phyloP scores from a whole-genome alignment of 805 yeast genomes.

The Suhomyces prunicola region DNA sequence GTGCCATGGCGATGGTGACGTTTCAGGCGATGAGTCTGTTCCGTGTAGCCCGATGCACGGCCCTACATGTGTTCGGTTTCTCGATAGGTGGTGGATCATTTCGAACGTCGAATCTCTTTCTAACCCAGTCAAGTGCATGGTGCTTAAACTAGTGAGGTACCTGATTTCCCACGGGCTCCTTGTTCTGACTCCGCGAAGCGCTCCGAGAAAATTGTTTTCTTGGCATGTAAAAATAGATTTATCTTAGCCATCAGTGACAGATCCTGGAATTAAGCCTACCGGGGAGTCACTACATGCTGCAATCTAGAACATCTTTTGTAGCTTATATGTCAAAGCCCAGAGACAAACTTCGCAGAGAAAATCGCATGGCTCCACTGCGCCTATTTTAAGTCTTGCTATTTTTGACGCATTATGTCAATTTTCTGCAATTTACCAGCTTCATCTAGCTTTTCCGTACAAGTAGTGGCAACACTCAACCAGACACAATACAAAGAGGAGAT shows the following conservation, averaged over 20 bases:
- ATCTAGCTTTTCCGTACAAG: neutral
- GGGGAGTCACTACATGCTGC: neutral
- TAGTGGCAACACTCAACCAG: neutral
- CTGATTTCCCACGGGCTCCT: neutral
- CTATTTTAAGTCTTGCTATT: neutral
- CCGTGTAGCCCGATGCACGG: neutral
- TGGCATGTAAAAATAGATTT: neutral
- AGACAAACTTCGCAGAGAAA: neutral
- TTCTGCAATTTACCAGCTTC: neutral
- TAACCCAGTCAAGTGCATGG: neutral
- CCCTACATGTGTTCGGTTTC: neutral
- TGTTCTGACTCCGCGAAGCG: neutral
- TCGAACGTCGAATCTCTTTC: neutral
- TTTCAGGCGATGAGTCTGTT: neutral
- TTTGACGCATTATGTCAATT: neutral
- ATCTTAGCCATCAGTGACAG: neutral
- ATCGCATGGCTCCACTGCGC: neutral
- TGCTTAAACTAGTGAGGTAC: neutral
- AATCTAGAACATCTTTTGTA: neutral
- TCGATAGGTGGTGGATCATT: neutral
- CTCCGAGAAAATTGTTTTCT: neutral
- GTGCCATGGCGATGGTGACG: neutral
- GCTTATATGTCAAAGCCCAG: neutral
- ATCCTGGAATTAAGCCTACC: neutral
- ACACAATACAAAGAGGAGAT: neutral